Base-by-base conservation (phyloP, 2,329 filamentous ascomycete species). In the Aspergillus melleus region DNA sequence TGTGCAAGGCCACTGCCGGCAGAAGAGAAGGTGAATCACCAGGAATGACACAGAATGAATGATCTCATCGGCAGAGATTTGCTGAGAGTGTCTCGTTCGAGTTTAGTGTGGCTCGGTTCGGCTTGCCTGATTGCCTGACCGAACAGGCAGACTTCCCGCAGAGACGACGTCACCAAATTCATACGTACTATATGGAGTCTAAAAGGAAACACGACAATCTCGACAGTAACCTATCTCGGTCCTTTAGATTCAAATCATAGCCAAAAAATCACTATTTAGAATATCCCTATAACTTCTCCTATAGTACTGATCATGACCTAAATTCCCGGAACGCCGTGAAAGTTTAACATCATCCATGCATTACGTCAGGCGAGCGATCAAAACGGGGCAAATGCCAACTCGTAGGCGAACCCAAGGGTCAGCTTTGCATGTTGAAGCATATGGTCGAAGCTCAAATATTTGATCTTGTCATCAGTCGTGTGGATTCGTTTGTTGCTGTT, bases 371-470 rank as follows among this genome's bases (percentile, higher is more conserved):
- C 44, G n/a, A 46, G n/a, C 36, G 16, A 60, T 74, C 59, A 79
- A 47, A 93, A 90, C 61, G 90, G 81, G 20, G 90, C 86, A 79
- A 91, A 91, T 10, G 88, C 91, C 61, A 96, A 83, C 79, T 96
- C 92, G 70, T 93, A 94, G 4, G 88, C 91, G 67, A 96, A 83
- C 5, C 89, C 90, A 32, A 96, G 81, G 1, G 91, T 95, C 83
- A 96, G 84, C 73, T 87, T 89, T 22, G 91, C 91, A 76, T 96
- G 92, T 79, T 96, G 88, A 36, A 95, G 82, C 92, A 96, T 96
- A 75, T 96, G 92, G 73, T 93, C 87, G 73, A 96, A 96, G 67
- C 87, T 87, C 60, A 93, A 77, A 64, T 86, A 87, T 70, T 89
- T 83, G 64, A 92, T 86, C 69, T 85, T 86, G 71, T 93, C 90